Evolutionary conservation across 495 filamentous ascomycete species (phyloP), one percentile per base, ranked within the genome.

Genomic region (Daldinia vernicosa): DNA sequence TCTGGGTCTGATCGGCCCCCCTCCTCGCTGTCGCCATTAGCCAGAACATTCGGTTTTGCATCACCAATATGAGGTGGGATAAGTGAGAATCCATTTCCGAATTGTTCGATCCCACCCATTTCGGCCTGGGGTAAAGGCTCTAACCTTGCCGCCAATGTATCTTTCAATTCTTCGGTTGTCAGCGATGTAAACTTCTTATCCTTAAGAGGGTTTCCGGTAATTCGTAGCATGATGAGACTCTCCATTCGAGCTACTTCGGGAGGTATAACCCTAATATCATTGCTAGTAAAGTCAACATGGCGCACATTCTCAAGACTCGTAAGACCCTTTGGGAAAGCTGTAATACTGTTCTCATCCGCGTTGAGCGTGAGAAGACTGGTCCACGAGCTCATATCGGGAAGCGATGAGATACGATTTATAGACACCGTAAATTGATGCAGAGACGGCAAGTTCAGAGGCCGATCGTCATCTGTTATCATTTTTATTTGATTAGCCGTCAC

Each of bases 161-260:
- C 85, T 80, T 97, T 97, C 72, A 99, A 78, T 58, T 94, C 91
- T 19, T 93, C 92, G 0, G 92, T 93, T 26, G 84, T 84, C 84
- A 97, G 91, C 22, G 82, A 89, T 32, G 94, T 82, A 60, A 95
- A 91, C 76, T 92, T 96, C 70, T 91, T 93, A 70, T 97, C 94
- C 50, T 90, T 83, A 12, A 99, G 79, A 5, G 95, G 95, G 74
- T 99, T 99, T 14, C 92, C 93, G 51, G 89, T 88, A 37, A 99
- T 83, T 11, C 87, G 87, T 40, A 98, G 85, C 63, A 87, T 89
- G 8, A 86, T 83, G 8, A 99, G 82, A 55, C 80, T 89, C 4
- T 93, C 88, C 92, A 98, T 97, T 28, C 88, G 79, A 6, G 92
- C 92, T 63, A 98, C 87, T 70, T 86, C 87, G 11, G 91, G 85